Evolutionary conservation across 805 yeast genomes (phyloP).

Genomic region (Lipomyces orientalis): DNA sequence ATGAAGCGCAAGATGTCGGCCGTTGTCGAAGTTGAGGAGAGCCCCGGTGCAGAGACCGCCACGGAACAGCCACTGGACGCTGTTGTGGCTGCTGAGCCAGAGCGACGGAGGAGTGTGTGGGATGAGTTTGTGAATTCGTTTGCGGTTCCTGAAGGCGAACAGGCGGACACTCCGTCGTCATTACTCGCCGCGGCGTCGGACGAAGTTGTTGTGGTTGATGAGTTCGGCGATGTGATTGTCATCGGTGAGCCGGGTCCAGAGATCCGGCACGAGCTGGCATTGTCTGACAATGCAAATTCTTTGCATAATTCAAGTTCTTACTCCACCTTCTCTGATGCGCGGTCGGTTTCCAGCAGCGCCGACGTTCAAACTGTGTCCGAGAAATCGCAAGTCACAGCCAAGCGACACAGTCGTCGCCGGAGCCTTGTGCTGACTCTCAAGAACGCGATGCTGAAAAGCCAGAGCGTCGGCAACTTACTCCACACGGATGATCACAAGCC

Average conservation of each 20-base stretch:
- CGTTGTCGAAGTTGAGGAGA: conserved; percentile 39
- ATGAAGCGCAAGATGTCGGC: conserved; percentile 42
- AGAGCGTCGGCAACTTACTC: conserved; percentile 25
- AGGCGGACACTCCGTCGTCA: not conserved
- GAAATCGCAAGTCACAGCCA: not conserved
- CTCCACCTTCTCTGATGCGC: conserved; percentile 20
- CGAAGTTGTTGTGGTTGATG: conserved; percentile 27
- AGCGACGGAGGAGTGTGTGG: conserved; percentile 31
- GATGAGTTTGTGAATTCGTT: conserved; percentile 35
- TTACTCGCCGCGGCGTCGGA: conserved; percentile 16
- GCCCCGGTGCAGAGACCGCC: conserved; percentile 9
- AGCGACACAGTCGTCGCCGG: conserved; percentile 17
- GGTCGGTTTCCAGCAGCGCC: not conserved
- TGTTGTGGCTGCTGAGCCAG: not conserved
- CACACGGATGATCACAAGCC: conserved; percentile 1
- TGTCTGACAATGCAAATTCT: not conserved
- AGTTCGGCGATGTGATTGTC: conserved; percentile 27
- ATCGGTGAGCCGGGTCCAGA: conserved; percentile 46
- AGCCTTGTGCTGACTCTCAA: conserved; percentile 21
- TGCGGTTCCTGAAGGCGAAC: conserved; percentile 32
- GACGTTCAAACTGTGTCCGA: not conserved
- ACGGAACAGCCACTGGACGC: not conserved
- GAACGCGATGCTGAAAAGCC: conserved; percentile 28
- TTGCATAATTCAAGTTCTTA: conserved; percentile 26
- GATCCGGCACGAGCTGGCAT: conserved; percentile 30